phyloP scores from a whole-genome alignment of 805 yeast species.

The Cyberlindnera veronae region DNA sequence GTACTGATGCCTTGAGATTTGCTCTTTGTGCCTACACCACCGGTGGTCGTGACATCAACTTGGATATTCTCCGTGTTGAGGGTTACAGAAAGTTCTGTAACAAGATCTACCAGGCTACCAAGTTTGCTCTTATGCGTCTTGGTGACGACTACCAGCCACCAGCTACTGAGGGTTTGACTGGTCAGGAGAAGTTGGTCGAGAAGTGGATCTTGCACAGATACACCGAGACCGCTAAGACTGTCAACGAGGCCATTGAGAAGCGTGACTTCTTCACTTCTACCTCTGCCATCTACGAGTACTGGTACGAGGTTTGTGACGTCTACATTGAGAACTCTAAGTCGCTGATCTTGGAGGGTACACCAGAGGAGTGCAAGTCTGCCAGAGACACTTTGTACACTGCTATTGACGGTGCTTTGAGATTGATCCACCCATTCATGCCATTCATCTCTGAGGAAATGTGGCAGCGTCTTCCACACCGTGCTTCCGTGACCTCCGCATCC shows the following conservation, averaged over 20 bases:
- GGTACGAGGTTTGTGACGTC: slow-evolving; percentile 96
- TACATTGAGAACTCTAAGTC: slow-evolving; percentile 97
- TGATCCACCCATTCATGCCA: slow-evolving; percentile 99
- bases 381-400: slow-evolving; percentile 91
- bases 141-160: slow-evolving; percentile 89
- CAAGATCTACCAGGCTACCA: slow-evolving; percentile 98
- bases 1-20: slow-evolving; percentile 97
- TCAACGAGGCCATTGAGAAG: slow-evolving; percentile 65
- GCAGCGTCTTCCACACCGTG: slow-evolving; percentile 94
- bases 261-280: slow-evolving; percentile 92
- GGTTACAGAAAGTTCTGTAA: slow-evolving; percentile 99
- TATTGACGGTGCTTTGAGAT: slow-evolving; percentile 82
- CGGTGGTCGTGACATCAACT: slow-evolving; percentile 97
- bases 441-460: slow-evolving; percentile 96
- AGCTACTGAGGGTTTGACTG: slow-evolving; percentile 55
- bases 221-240: slow-evolving; percentile 61
- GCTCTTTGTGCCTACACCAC: slow-evolving; percentile 98
- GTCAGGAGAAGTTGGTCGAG: slow-evolving; percentile 88
- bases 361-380: slow-evolving; percentile 81
- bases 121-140: slow-evolving; percentile 88
- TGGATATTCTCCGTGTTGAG: slow-evolving; percentile 94
- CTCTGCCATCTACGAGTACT: slow-evolving; percentile 82
- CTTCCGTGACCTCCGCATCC: slow-evolving; percentile 61
- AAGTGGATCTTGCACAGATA: slow-evolving; percentile 93
- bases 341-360: slow-evolving; percentile 87